A percentile compares a stretch with the other conserved stretches of the same genome.
phyloP scores from a whole-genome alignment of 306 rosid genomes.

The Rosa rugosa region DNA sequence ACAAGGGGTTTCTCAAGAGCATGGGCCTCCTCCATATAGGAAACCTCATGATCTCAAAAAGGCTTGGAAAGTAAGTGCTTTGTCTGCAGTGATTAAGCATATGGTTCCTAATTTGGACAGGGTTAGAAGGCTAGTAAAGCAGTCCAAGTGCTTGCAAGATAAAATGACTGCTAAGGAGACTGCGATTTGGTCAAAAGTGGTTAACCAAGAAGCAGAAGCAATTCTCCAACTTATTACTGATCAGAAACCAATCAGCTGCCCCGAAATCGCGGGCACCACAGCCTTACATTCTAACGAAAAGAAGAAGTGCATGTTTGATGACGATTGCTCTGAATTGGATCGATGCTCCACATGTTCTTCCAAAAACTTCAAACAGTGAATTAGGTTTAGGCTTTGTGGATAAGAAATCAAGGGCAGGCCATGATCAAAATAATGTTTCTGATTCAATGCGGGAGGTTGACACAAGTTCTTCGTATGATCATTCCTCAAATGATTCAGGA shows the following conservation, averaged over 20 bases:
- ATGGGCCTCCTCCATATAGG: conserved; percentile 56
- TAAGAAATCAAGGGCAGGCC: conserved; percentile 36
- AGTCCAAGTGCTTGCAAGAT: conserved; percentile 53
- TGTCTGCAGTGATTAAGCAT: conserved; percentile 57
- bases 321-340: conserved; percentile 1
- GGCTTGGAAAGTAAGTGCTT: conserved; percentile 63
- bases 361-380: conserved; percentile 28
- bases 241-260: neutral
- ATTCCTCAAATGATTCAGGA: conserved; percentile 6
- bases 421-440: conserved; percentile 10
- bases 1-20: conserved; percentile 44
- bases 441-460: neutral
- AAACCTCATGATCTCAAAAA: conserved; percentile 69
- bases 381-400: conserved; percentile 30
- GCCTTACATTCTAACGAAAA: conserved; percentile 15
- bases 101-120: conserved; percentile 49
- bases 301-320: conserved; percentile 36
- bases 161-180: conserved; percentile 63
- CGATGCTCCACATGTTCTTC: neutral
- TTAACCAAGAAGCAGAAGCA: conserved; percentile 55
- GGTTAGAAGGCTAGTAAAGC: conserved; percentile 46
- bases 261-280: neutral
- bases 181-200: conserved; percentile 53
- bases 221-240: conserved; percentile 19
- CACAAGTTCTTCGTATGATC: conserved; percentile 8